Evolutionary conservation across 495 filamentous ascomycete genomes (phyloP), one percentile per base, ranked within the genome.

Genomic region (Jackrogersella minutella): DNA sequence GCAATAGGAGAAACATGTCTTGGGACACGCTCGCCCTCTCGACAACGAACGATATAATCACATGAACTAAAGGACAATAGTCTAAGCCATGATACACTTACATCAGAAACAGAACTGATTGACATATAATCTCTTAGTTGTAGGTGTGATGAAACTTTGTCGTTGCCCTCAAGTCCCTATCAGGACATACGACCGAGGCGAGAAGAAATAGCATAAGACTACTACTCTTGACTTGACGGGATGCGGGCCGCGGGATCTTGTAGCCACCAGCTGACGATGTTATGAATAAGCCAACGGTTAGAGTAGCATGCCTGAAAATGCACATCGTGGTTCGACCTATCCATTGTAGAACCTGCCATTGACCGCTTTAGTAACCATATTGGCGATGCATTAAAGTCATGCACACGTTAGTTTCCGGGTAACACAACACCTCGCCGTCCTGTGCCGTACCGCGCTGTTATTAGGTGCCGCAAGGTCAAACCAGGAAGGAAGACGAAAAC

Each of bases 381-480:
- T 10, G 14, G 17, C 36, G 13, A 43, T 24, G 8, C 52, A 57
- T 57, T 21, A 3, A 41, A 19, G 26, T 30, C 26, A 30, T 30
- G 26, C 19, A 16, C 40, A 46, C 57, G 34, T n/a, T 5, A 10
- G 10, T 2, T 16, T 19, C 43, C 49, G 47, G 43, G 31, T 24
- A 17, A 40, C 28, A 47, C 17, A 54, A 26, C 21, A 13, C 19
- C 28, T 54, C 39, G 50, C 41, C 19, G 26, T 21, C 24, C 34
- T 41, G 34, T 31, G 24, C 36, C 57, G 26, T 21, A 4, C 39
- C 39, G 58, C 49, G 58, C 58, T 49, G 58, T 39, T 24, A 3
- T 47, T 30, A 4, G 46, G 40, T 30, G 19, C 30, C 49, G 17
- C 10, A 7, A 40, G 44, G 28, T 43, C 17, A 44, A 21, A 19